A percentile compares a stretch with the other conserved stretches of the same genome.
These are phyloP conservation scores for Carex myosuroides DNA, from an alignment of 176 grass and related monocot genomes.

Conservation along the genomic window DNA sequence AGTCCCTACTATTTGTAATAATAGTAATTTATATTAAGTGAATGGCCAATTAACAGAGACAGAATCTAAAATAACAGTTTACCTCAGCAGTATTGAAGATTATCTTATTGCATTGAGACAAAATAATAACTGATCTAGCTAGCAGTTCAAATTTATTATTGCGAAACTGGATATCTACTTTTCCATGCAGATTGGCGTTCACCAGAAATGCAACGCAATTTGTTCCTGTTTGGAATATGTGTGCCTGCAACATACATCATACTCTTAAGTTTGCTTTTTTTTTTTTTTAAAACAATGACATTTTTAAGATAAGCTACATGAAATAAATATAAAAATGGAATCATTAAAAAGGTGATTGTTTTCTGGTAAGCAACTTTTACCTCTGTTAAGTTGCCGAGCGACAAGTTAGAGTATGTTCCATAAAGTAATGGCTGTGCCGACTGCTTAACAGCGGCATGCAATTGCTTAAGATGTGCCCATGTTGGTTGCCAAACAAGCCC, in stretches of 20 bases:
- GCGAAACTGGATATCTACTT: constrained; percentile 33
- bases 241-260: constrained; percentile 48
- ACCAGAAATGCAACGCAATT: constrained; percentile 71
- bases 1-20: background rate
- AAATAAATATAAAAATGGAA: background rate
- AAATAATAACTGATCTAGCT: constrained; percentile 66
- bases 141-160: constrained; percentile 40
- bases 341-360: background rate
- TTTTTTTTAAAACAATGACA: constrained; percentile 6
- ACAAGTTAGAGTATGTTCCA: constrained; percentile 53
- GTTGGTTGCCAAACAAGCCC: constrained; percentile 82
- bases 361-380: constrained; percentile 27
- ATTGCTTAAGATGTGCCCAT: constrained; percentile 84
- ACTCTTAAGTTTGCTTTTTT: background rate
- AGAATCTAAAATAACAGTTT: background rate
- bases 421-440: constrained; percentile 51
- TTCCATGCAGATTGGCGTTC: constrained; percentile 40
- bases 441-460: constrained; percentile 64
- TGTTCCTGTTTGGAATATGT: constrained; percentile 65
- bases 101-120: constrained; percentile 47
- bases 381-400: constrained; percentile 67
- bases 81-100: constrained; percentile 78
- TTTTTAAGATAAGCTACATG: background rate
- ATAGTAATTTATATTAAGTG: background rate
- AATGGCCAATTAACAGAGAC: background rate